Conservation (phyloP, 495 filamentous ascomycete genomes). For the Podospora conica region DNA sequence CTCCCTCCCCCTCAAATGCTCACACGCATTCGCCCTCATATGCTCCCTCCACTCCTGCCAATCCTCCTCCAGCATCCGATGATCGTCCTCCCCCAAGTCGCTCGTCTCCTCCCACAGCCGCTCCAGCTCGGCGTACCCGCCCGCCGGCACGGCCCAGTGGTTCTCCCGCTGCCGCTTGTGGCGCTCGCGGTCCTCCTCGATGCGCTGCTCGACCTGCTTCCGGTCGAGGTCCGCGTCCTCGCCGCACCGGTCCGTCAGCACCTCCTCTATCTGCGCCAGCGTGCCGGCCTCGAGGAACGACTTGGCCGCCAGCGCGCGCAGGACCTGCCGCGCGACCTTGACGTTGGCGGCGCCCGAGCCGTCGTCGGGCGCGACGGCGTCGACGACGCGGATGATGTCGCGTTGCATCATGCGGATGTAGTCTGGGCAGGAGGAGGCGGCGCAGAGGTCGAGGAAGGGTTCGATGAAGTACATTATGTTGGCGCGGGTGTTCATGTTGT, state of each 20-base stretch:
- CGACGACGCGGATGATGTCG: conserved; percentile 83
- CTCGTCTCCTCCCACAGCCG: conserved; percentile 71
- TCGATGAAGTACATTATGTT: conserved; percentile 99
- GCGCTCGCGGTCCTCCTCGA: conserved; percentile 92
- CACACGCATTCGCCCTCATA: conserved; percentile 9
- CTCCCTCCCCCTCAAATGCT: conserved; percentile 17
- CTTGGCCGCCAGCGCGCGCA: conserved; percentile 63
- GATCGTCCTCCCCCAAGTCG: conserved; percentile 80
- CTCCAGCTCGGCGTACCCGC: conserved; percentile 59
- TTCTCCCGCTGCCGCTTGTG: conserved; percentile 86
- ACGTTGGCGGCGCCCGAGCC: conserved; percentile 90
- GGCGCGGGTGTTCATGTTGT: conserved; percentile 90
- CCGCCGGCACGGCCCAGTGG: conserved; percentile 75
- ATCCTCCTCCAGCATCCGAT: conserved; percentile 65
- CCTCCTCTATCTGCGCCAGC: conserved; percentile 71
- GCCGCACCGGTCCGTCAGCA: conserved; percentile 56
- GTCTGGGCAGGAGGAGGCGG: conserved; percentile 60
- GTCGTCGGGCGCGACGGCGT: conserved; percentile 80
- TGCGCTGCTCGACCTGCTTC: conserved; percentile 84
- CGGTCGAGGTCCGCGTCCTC: conserved; percentile 57
- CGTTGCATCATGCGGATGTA: conserved; percentile 92
- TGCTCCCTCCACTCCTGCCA: conserved; percentile 44
- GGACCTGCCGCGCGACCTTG: conserved; percentile 79
- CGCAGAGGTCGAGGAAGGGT: conserved; percentile 77
- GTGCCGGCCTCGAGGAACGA: conserved; percentile 59